Conservation (phyloP, 2,329 filamentous ascomycete genomes). For the Penicillium sp. region DNA sequence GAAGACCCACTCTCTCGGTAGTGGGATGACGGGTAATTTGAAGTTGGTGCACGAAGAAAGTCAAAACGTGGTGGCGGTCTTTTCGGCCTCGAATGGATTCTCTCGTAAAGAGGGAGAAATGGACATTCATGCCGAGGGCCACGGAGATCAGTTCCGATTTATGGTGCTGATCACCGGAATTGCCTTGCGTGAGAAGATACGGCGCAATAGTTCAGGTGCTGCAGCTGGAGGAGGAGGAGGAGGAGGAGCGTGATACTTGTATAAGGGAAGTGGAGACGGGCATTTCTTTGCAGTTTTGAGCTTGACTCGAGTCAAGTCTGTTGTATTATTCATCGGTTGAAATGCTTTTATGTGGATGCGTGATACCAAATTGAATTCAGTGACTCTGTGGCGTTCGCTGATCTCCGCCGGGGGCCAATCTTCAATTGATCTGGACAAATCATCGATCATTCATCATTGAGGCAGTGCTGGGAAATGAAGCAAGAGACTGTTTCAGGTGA, state of each 20-base stretch:
- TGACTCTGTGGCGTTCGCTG: too few relatives aligned
- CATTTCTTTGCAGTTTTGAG: too few relatives aligned
- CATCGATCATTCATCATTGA: constrained; percentile 2
- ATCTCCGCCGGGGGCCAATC: too few relatives aligned
- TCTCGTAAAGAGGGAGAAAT: constrained; percentile 31
- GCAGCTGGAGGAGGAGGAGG: constrained; percentile 10
- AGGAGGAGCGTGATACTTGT: neutral
- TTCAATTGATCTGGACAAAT: neutral
- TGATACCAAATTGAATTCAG: too few relatives aligned
- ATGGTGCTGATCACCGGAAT: constrained; percentile 28
- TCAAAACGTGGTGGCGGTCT: constrained; percentile 28
- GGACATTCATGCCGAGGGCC: constrained; percentile 23
- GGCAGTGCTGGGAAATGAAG: constrained; percentile 14
- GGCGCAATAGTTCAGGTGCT: constrained; percentile 15
- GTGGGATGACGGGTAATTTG: constrained; percentile 24
- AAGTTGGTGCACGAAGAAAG: constrained; percentile 33
- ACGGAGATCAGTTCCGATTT: constrained; percentile 27
- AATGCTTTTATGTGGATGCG: too few relatives aligned
- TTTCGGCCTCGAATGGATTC: constrained; percentile 23
- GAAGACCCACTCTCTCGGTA: constrained; percentile 21
- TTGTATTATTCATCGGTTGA: too few relatives aligned
- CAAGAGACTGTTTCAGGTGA: constrained; percentile 21
- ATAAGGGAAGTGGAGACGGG: too few relatives aligned
- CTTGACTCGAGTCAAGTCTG: too few relatives aligned
- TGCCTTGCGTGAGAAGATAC: constrained; percentile 22